phyloP scores from a whole-genome alignment of 73 alveolate species.

The Stentor coeruleus region DNA sequence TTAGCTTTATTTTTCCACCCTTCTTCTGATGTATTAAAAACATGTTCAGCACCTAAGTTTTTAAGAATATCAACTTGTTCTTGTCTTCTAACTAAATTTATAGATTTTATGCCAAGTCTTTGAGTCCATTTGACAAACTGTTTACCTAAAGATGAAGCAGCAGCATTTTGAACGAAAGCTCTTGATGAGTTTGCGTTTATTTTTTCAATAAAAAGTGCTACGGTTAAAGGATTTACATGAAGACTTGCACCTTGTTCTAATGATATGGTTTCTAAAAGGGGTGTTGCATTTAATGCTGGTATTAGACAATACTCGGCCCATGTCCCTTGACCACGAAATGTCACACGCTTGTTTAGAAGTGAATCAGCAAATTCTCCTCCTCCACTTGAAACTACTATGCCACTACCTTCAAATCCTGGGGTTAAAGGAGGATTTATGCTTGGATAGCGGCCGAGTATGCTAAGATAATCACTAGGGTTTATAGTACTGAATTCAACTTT shows the following conservation, averaged over 20 bases:
- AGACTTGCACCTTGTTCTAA: conserved; percentile 61
- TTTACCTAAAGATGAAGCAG: conserved; percentile 64
- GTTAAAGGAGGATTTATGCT: conserved; percentile 44
- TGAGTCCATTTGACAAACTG: conserved; percentile 49
- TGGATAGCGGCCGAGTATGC: conserved; percentile 43
- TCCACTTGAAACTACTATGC: conserved; percentile 72
- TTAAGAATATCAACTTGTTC: conserved; percentile 56
- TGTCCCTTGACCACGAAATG: conserved; percentile 58
- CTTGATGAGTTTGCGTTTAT: conserved; percentile 33
- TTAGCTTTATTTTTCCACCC: conserved; percentile 33
- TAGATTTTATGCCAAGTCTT: conserved; percentile 42
- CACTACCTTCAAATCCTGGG: conserved; percentile 83
- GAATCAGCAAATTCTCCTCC: conserved; percentile 61
- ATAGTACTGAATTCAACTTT: conserved; percentile 70
- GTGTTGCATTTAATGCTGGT: conserved; percentile 53
- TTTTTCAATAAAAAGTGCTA: conserved; percentile 53
- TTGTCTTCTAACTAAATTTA: conserved; percentile 65
- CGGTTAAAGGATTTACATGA: conserved; percentile 74
- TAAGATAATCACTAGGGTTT: conserved; percentile 63
- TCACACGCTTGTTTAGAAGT: conserved; percentile 64
- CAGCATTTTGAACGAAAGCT: conserved; percentile 66
- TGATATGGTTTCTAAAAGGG: conserved; percentile 40
- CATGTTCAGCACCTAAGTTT: conserved; percentile 53
- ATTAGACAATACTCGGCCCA: conserved; percentile 68
- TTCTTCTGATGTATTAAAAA: conserved; percentile 48